Conservation (phyloP, 2,329 filamentous ascomycete species). For the Ambrosiella beaveri region DNA sequence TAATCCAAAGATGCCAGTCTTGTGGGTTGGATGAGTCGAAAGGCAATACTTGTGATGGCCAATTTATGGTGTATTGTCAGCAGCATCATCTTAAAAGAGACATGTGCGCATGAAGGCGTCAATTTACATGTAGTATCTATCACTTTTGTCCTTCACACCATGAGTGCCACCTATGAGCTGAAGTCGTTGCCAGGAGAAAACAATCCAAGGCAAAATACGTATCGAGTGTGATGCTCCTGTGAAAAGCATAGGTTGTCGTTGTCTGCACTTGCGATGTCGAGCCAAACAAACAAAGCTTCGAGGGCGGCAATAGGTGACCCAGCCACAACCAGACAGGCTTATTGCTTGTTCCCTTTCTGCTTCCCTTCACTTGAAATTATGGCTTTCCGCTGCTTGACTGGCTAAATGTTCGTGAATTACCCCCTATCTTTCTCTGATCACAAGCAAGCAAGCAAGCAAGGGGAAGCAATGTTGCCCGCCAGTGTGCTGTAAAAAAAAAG, state of each 20-base stretch:
- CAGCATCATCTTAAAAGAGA: neutral
- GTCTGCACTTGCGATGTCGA: neutral
- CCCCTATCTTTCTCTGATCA: neutral
- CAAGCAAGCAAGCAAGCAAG: neutral
- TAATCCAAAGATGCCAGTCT: neutral
- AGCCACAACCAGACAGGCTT: neutral
- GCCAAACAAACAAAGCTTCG: neutral
- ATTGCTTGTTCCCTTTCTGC: neutral
- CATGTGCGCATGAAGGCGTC: neutral
- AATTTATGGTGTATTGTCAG: neutral
- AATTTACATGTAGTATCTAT: neutral
- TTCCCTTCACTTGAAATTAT: neutral
- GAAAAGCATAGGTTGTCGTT: neutral
- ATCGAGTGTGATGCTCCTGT: neutral
- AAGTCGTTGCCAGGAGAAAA: neutral
- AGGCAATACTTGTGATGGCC: neutral
- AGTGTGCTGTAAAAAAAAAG: neutral
- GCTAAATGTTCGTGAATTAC: neutral
- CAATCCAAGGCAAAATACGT: neutral
- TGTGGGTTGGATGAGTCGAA: neutral
- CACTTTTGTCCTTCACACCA: neutral
- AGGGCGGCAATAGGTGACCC: neutral
- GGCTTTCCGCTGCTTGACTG: neutral
- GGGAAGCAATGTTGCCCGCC: neutral
- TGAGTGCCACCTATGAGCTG: neutral